These are phyloP conservation scores for Fusarium coicis DNA, from an alignment of 2,329 filamentous ascomycete species.

Conservation along the genomic window DNA sequence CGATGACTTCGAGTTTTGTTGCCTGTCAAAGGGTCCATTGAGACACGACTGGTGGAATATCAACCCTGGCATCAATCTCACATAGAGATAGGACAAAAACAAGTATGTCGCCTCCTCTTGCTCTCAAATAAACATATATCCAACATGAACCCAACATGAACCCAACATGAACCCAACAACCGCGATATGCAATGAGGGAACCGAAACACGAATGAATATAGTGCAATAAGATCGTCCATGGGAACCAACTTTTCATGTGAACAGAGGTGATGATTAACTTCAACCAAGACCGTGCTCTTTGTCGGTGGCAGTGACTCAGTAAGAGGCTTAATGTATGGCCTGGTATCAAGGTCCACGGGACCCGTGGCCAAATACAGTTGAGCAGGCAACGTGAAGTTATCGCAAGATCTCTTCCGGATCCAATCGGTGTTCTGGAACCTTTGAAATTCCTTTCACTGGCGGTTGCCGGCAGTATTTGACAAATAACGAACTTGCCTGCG, in stretches of 20 bases:
- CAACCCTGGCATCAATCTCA: not conserved
- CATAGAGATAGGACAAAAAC: too few species aligned
- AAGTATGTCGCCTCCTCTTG: too few species aligned
- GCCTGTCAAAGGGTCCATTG: not conserved
- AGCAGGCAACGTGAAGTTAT: constrained; percentile 24
- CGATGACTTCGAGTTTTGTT: constrained; percentile 4
- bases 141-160: not conserved
- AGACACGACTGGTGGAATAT: constrained; percentile 7
- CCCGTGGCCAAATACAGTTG: constrained; percentile 8
- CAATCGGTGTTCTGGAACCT: not conserved
- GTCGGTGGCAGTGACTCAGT: not conserved
- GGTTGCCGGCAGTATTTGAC: not conserved
- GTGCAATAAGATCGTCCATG: not conserved
- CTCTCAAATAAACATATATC: not conserved
- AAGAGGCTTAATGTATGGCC: not conserved
- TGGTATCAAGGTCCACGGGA: constrained; percentile 4
- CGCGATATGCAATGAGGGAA: not conserved
- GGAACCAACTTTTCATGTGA: not conserved
- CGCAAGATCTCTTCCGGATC: constrained; percentile 11
- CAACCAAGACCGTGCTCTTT: constrained; percentile 3
- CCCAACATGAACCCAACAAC: not conserved
- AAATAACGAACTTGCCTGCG: constrained; percentile 4
- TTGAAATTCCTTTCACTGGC: not conserved
- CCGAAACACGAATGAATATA: not conserved
- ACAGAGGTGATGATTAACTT: constrained; percentile 3